Percentiles rank a stretch among this genome's conserved stretches.
phyloP scores from a whole-genome alignment of 2,329 filamentous ascomycete species.

The Ophiostoma sp. region DNA sequence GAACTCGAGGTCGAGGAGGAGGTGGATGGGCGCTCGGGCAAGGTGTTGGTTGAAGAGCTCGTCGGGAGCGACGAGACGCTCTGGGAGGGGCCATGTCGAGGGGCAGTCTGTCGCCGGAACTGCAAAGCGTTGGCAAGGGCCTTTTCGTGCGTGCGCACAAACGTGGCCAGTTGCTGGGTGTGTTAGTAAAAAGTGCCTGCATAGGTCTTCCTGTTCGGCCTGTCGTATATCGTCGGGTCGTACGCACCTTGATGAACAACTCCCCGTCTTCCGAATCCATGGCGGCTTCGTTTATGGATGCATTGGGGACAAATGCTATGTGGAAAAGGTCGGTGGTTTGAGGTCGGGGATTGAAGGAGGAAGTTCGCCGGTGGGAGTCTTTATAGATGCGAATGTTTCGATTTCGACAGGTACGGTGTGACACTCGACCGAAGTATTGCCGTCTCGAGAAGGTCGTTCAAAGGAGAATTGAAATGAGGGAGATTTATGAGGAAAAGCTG shows the following conservation, averaged over 20 bases:
- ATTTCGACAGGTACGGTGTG: constrained; percentile 18
- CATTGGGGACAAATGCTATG: constrained; percentile 41
- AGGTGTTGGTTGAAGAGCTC: constrained; percentile 50
- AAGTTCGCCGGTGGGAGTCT: not conserved
- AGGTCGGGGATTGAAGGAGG: not conserved
- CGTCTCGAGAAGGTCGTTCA: constrained; percentile 10
- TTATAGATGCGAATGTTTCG: constrained; percentile 16
- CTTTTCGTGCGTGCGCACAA: constrained; percentile 96
- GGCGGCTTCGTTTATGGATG: constrained; percentile 46
- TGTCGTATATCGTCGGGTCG: not conserved
- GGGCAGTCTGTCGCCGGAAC: constrained; percentile 69
- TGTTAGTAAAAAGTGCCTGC: constrained; percentile 15
- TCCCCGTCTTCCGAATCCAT: constrained; percentile 91
- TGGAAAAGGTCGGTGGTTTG: constrained; percentile 27
- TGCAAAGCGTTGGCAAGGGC: constrained; percentile 94
- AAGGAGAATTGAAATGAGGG: not conserved
- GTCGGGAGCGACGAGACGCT: constrained; percentile 60
- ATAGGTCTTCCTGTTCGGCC: not conserved
- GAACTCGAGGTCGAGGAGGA: constrained; percentile 70
- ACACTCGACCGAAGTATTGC: constrained; percentile 22
- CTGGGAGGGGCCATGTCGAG: constrained; percentile 69
- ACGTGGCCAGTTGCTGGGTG: constrained; percentile 86
- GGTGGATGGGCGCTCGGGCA: constrained; percentile 63
- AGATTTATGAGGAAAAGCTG: not conserved
- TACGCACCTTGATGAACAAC: constrained; percentile 75